Conservation (phyloP, 352 stramenopile genomes). For the Pythium graminicola region DNA sequence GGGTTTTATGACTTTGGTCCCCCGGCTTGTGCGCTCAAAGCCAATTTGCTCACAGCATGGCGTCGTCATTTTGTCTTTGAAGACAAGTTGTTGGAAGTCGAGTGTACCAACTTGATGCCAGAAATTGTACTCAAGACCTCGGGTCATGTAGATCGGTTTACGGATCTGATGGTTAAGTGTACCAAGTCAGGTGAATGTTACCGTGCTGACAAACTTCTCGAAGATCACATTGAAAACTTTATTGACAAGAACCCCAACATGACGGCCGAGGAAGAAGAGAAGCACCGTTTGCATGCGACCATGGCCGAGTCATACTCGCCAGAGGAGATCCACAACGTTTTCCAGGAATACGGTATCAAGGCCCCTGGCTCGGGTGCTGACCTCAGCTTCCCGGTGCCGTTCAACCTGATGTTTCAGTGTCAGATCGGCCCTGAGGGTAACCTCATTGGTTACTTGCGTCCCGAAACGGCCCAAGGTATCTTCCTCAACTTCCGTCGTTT, state of each 20-base stretch:
- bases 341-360: slow-evolving; percentile 94
- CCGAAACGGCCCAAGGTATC: slow-evolving; percentile 98
- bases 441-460: slow-evolving; percentile 95
- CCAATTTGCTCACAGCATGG: slow-evolving; percentile 96
- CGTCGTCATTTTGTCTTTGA: slow-evolving; percentile 98
- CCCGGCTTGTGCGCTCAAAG: slow-evolving; percentile 93
- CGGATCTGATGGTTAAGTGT: slow-evolving; percentile 99
- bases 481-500: slow-evolving; percentile 99
- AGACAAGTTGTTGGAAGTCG: slow-evolving; percentile 98
- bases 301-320: slow-evolving; percentile 98
- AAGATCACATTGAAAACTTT: slow-evolving; percentile 98
- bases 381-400: slow-evolving; percentile 96
- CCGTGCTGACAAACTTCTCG: slow-evolving; percentile 98
- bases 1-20: slow-evolving; percentile 99
- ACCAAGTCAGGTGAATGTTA: slow-evolving; percentile 96
- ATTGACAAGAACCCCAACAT: slow-evolving; percentile 86
- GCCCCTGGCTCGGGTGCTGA: slow-evolving; percentile 85
- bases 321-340: slow-evolving; percentile 94
- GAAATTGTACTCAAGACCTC: slow-evolving; percentile 97
- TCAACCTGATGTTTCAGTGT: slow-evolving; percentile 99
- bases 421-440: slow-evolving; percentile 98
- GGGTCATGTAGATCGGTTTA: slow-evolving; percentile 99
- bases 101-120: slow-evolving; percentile 98
- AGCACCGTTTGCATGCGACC: slow-evolving; percentile 89
- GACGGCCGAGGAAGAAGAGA: slow-evolving; percentile 81